Percentiles rank a stretch among this genome's conserved stretches.
These are phyloP conservation scores for Talaromyces sp. DNA, from an alignment of 2,329 filamentous ascomycete genomes.

Conservation along the genomic window DNA sequence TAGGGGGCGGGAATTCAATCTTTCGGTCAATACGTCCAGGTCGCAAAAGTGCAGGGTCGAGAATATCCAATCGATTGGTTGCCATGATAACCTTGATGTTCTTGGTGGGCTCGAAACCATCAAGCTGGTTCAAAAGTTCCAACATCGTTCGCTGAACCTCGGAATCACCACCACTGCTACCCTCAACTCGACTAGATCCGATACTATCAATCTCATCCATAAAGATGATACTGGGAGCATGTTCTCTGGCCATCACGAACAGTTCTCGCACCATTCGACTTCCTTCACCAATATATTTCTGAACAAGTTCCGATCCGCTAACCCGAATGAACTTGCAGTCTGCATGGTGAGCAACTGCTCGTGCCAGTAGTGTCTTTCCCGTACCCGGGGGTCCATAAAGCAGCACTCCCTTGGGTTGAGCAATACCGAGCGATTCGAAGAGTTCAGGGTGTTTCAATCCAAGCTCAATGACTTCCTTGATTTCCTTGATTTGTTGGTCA, in stretches of 20 bases:
- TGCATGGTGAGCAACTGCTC: constrained; percentile 95
- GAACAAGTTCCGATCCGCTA: constrained; percentile 89
- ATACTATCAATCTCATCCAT: constrained; percentile 99
- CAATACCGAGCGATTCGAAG: constrained; percentile 98
- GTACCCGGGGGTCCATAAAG: constrained; percentile 96
- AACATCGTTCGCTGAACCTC: constrained; percentile 99
- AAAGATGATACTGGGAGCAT: constrained; percentile 98
- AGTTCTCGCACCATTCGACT: constrained; percentile 97
- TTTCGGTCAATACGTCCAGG: constrained; percentile 98
- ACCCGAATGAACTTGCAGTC: constrained; percentile 99
- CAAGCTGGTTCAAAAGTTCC: constrained; percentile 94
- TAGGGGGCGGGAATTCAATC: constrained; percentile 97
- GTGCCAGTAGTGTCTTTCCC: constrained; percentile 89
- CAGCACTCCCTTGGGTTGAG: constrained; percentile 94
- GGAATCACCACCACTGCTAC: constrained; percentile 89
- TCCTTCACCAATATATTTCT: constrained; percentile 99
- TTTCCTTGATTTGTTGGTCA: constrained; percentile 99
- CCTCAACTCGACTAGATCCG: constrained; percentile 92
- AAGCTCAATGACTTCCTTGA: constrained; percentile 99
- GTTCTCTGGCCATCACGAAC: constrained; percentile 98
- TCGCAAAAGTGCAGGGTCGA: constrained; percentile 88
- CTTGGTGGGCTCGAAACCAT: constrained; percentile 98
- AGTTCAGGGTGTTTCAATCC: constrained; percentile 97
- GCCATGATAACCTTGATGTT: constrained; percentile 99
- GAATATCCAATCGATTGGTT: constrained; percentile 93